Evolutionary conservation across 371 early-diverging fungal genomes (phyloP), one percentile per base, ranked within the genome.

Genomic region (Rhizopus arrhizus): DNA sequence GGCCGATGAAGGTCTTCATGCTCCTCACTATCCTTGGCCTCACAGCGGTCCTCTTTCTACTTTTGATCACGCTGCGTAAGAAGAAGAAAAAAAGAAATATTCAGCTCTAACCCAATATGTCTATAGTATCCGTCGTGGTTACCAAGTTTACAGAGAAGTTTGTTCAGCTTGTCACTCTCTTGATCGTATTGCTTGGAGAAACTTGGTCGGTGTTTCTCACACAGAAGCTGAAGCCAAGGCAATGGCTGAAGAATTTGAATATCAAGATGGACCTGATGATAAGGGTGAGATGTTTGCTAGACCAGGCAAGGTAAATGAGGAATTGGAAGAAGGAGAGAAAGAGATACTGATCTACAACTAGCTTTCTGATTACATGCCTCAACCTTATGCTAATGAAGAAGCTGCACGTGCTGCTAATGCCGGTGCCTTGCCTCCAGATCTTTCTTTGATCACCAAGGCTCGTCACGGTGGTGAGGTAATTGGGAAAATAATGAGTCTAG

Each of bases 81-180:
- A 77, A 53, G 40, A 10, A 8, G 33, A 28, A 10, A 10, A 46
- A 40, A 43, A 5, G 34, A 4, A 5, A 53, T 42, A 22, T 38
- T 15, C 46, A 33, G 33, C 15, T 53, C 58, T 36, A 9, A 29
- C 42, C 51, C 12, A 22, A 53, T n/a, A n/a, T n/a, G n/a, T 16
- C 47, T 15, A 22, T 62, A 93, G 94, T 70, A 89, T 97, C 53
- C 95, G 97, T 69, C 96, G 97, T 81, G 98, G 98, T 63, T 98
- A 93, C 83, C 98, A 96, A 75, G 98, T 98, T 33, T 98, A 96
- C 87, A 92, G 91, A 82, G 98, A 97, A 73, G 93, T 98, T 56
- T 98, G 98, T 80, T 84, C 98, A 53, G 92, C 95, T 46, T 98
- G 98, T 84, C 98, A 98, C 82, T 95, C 96, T 34, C 85, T 97